Base-by-base conservation (phyloP, 345 rosid species). In the Leavenworthia alabamica region DNA sequence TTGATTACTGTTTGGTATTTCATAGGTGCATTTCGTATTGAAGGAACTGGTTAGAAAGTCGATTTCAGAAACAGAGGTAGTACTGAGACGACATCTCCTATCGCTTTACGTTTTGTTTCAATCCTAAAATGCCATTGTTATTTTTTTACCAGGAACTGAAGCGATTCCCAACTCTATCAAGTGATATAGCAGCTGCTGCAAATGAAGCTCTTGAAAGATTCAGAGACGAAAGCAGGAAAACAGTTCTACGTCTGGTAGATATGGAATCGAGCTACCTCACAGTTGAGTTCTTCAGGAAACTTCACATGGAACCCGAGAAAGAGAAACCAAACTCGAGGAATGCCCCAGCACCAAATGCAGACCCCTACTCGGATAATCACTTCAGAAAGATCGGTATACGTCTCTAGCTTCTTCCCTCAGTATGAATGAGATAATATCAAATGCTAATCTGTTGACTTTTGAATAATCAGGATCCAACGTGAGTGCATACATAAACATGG, bases 251-350 rank as follows among this genome's bases (percentile, higher is more conserved):
- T 68, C 79, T 93, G 37, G 97, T 93, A 14, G 99, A 93, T 56
- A 93, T 93, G 99, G 99, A 93, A 49, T 90, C 99, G 54, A 88
- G 90, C 80, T 90, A 93, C 71, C 77, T 93, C 29, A 93, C 99
- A 0, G 99, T 88, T 75, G 99, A 93, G 36, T 93, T 93, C 78
- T 90, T 90, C 81, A 75, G 99, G 67, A 93, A 93, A 78, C 83
- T 93, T 74, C 91, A 88, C 60, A 65, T 77, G 7, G 96, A 90
- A 73, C 83, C 96, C 8, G 99, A 89, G 72, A 93, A 87, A 69
- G 75, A 70, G 75, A 79, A 80, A 59, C 61, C 75, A 32, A 82
- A 80, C 64, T 70, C 68, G 41, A 61, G 67, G 22, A 66, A 66
- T 32, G 58, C 73, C 23, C 81, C 82, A 62, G 71, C 45, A 36